Evolutionary conservation across 306 rosid species (phyloP), one percentile per base, ranked within the genome.

Genomic region (Astragalus membranaceus): DNA sequence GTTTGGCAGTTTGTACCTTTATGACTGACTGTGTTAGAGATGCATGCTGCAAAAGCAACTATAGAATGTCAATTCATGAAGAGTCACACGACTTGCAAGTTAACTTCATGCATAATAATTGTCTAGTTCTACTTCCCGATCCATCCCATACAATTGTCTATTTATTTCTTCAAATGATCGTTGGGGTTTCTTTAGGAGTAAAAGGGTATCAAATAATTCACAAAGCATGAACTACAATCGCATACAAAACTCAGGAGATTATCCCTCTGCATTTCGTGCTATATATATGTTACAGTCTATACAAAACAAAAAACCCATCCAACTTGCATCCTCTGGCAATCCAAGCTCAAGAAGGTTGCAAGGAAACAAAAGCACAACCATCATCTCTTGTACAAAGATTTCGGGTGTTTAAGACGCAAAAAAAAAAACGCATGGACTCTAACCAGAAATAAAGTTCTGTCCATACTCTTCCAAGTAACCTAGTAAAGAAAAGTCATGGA

Each of bases 201-300:
- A 56, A 49, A 33, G 53, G 52, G 64, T 56, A 52, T 59, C 39
- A 57, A 47, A 60, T 64, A 70, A 70, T 70, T 47, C 62, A 59
- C 81, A 71, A 63, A 77, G 73, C 75, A 77, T 64, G 77, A 79
- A 47, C 67, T 80, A 74, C 69, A 73, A 81, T 74, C 47, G 69
- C 86, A 84, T 79, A 84, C 90, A 87, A 85, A 81, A 79, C 78
- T 77, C 75, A 43, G 82, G 64, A 78, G 80, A 75, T 74, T 52
- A 77, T 60, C 77, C 68, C 87, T 86, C 83, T 78, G 78, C 83
- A 77, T 75, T 83, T 76, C 75, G 70, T 89, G 85, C 87, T 85
- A 63, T 63, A 63, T 63, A 63, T 63, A 42, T 81, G 65, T 88
- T 87, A 91, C 95, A 91, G 80, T 82, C 90, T 88, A 75, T 75